Evolutionary conservation across 2,329 filamentous ascomycete species (phyloP).

Genomic region (Curvularia hawaiiensis): DNA sequence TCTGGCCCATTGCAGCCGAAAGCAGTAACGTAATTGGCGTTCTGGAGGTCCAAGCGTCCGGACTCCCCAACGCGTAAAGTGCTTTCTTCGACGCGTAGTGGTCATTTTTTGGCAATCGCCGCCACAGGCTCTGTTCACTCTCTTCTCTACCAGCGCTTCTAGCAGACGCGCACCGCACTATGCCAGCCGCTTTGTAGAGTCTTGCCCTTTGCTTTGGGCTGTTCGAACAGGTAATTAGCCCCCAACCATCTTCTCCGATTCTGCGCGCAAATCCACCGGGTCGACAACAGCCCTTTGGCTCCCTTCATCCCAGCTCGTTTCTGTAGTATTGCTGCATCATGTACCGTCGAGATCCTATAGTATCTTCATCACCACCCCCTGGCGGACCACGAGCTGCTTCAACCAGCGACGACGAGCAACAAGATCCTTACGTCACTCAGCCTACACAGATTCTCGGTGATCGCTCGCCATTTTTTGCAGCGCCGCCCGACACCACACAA

Average conservation of each 20-base stretch:
- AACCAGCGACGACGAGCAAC: slow-evolving; percentile 55
- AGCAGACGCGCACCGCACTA: slow-evolving; percentile 5
- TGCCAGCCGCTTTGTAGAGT: slow-evolving; percentile 22
- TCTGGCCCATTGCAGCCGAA: slow-evolving; percentile 9
- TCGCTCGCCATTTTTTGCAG: slow-evolving; percentile 36
- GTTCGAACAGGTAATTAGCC: slow-evolving; percentile 4
- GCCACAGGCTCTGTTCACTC: slow-evolving; percentile 13
- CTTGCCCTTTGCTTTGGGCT: slow-evolving; percentile 18
- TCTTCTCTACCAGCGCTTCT: slow-evolving; percentile 5
- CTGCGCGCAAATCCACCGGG: slow-evolving; percentile 8
- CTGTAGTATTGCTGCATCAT: slow-evolving; percentile 26
- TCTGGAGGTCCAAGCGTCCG: slow-evolving; percentile 19
- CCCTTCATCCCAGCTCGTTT: neutral
- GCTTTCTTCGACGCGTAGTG: slow-evolving; percentile 14
- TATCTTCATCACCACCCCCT: slow-evolving; percentile 39
- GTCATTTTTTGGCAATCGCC: slow-evolving; percentile 21
- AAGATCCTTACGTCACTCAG: slow-evolving; percentile 57
- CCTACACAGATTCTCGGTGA: slow-evolving; percentile 37
- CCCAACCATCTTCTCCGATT: slow-evolving; percentile 5
- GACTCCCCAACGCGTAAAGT: slow-evolving; percentile 17
- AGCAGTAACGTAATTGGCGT: slow-evolving; percentile 23
- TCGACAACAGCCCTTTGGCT: neutral
- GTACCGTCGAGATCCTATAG: slow-evolving; percentile 43
- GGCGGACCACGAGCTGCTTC: slow-evolving; percentile 17
- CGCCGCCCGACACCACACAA: slow-evolving; percentile 54